Base-by-base conservation (phyloP, 163 green algal genomes). In the Scenedesmus sp. region DNA sequence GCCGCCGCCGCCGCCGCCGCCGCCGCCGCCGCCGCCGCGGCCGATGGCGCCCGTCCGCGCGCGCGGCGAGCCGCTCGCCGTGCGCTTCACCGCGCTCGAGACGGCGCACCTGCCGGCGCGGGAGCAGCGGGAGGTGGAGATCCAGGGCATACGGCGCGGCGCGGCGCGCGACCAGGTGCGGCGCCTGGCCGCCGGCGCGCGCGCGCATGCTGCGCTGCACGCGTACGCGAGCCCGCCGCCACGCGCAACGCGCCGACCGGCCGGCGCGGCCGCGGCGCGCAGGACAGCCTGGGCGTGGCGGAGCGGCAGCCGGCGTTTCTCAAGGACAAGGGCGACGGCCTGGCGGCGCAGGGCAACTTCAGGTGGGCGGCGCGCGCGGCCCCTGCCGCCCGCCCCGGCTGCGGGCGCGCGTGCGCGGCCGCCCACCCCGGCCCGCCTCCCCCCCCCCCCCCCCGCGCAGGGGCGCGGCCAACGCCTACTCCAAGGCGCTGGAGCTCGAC, bases 241-340 rank as follows among this genome's bases (percentile, higher is more conserved):
- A 77, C 53, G 11, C 18, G 71, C n/a, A n/a, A n/a, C n/a, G n/a
- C n/a, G n/a, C 17, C 15, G 17, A 57, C 48, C 15, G 48, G 48
- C 17, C 18, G 48, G 15, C 17, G 57, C 51, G 2, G n/a, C n/a
- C n/a, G n/a, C n/a, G n/a, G n/a, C n/a, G n/a, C n/a, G n/a, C n/a
- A n/a, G n/a, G 87, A 90, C 77, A 81, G 57, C 11, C 22, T 82
- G 4, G 88, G 92, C 65, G 56, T 95, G 33, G 64, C 76, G 14
- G 89, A 95, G 50, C 63, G 88, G 60, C 89, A 94, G 70, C 91
- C 91, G 2, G 82, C 87, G 51, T 95, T 94, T 70, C 75, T 95
- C 17, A 95, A 95, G 72, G 91, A 94, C 82, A 93, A 93, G 82
- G 91, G 86, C 0, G 89, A 95, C 74, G 80, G 54, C 15, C 42